Percentiles rank a stretch among this genome's conserved stretches.
These are phyloP conservation scores for Cladosporium sp. DNA, from an alignment of 2,329 filamentous ascomycete species.

Conservation along the genomic window DNA sequence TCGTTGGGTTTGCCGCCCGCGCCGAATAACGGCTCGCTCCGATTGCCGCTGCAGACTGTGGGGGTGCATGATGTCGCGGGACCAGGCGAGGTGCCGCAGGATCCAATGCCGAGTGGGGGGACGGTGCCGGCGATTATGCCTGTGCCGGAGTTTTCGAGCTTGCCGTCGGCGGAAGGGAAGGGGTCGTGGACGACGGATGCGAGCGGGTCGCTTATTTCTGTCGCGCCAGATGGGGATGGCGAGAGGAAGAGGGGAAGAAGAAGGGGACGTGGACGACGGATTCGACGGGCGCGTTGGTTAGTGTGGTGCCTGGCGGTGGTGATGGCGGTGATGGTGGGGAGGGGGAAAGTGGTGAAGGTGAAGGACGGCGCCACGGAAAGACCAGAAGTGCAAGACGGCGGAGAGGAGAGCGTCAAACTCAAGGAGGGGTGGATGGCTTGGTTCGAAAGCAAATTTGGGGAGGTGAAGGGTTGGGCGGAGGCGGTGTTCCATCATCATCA, in stretches of 20 bases:
- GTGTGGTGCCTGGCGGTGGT: constrained; percentile 1
- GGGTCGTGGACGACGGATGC: constrained; percentile 1
- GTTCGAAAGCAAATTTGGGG: constrained; percentile 29
- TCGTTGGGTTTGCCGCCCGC: constrained; percentile 66
- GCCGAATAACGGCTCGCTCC: constrained; percentile 78
- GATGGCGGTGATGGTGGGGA: constrained; percentile 8
- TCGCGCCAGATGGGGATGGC: constrained; percentile 1
- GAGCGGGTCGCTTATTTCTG: not conserved
- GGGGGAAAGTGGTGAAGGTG: not conserved
- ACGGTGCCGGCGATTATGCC: constrained; percentile 6
- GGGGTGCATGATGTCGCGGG: constrained; percentile 50
- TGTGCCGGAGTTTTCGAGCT: not conserved
- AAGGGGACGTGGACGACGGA: not conserved
- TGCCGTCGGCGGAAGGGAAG: constrained; percentile 1
- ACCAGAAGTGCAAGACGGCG: constrained; percentile 17
- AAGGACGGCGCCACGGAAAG: constrained; percentile 4
- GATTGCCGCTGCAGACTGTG: constrained; percentile 62
- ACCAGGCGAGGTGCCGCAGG: constrained; percentile 19
- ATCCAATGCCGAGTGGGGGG: constrained; percentile 11
- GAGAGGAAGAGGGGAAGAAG: not conserved
- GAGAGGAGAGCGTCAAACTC: constrained; percentile 17
- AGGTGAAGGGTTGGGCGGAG: constrained; percentile 30
- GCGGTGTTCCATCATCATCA: constrained; percentile 23
- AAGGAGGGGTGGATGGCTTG: constrained; percentile 28
- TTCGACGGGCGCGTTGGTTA: constrained; percentile 4